Percentiles rank a stretch among this genome's conserved stretches.
Conservation (phyloP, 2,329 filamentous ascomycete genomes). For the Stachybotrys elegans region DNA sequence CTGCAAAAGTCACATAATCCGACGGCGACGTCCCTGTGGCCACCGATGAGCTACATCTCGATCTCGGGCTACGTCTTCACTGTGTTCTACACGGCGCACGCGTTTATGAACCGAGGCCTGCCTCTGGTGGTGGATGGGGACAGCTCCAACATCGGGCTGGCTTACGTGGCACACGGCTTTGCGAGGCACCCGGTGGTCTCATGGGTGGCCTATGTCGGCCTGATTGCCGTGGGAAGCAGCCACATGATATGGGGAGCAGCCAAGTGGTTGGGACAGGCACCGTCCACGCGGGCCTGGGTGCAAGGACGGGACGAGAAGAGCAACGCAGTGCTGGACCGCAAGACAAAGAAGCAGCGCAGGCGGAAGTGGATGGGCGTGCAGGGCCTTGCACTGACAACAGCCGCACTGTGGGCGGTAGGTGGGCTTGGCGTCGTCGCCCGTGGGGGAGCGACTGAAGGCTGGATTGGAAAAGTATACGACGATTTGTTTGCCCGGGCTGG, state of each 20-base stretch:
- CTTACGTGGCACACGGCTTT: constrained; percentile 82
- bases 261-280: constrained; percentile 69
- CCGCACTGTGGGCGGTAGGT: constrained; percentile 74
- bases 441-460: constrained; percentile 65
- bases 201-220: constrained; percentile 62
- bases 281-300: constrained; percentile 45
- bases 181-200: constrained; percentile 62
- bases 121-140: constrained; percentile 77
- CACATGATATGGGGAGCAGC: constrained; percentile 84
- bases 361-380: constrained; percentile 70
- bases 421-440: constrained; percentile 72
- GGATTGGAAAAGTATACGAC: constrained; percentile 78
- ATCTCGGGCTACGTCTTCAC: constrained; percentile 67
- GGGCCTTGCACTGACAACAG: constrained; percentile 50
- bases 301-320: constrained; percentile 32
- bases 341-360: constrained; percentile 49
- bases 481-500: constrained; percentile 43
- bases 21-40: constrained; percentile 50
- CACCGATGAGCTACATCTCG: constrained; percentile 63
- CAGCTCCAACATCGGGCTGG: constrained; percentile 77
- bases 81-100: constrained; percentile 64
- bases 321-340: constrained; percentile 36
- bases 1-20: constrained; percentile 26
- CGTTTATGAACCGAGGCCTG: constrained; percentile 68
- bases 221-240: constrained; percentile 63